Percentiles rank a stretch among this genome's conserved stretches.
Conservation (phyloP, 441 rosid genomes). For the Populus hybrid region DNA sequence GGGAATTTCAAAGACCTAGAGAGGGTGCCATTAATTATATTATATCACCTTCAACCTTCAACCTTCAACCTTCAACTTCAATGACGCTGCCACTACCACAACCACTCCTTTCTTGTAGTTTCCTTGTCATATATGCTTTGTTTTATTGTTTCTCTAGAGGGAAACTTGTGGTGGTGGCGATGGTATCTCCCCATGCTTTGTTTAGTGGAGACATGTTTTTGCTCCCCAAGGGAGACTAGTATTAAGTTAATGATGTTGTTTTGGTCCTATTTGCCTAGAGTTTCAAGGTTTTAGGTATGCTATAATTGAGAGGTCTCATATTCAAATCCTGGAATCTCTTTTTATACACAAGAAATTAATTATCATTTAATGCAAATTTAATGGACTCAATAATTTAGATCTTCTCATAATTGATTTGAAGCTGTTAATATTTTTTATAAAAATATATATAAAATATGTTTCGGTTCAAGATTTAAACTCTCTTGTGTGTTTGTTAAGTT, state of each 20-base stretch:
- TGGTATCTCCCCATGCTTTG: background rate
- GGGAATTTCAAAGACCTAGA: conserved; percentile 11
- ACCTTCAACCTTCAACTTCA: too few species aligned
- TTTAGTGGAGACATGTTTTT: background rate
- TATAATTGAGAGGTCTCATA: background rate
- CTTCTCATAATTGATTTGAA: background rate
- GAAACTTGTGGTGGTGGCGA: background rate
- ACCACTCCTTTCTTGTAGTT: background rate
- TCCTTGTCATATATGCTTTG: background rate
- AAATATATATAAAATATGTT: too few species aligned
- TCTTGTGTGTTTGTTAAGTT: too few species aligned
- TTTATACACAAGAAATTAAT: too few species aligned
- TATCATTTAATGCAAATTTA: background rate
- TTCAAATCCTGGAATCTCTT: background rate
- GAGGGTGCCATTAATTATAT: too few species aligned
- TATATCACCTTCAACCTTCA: too few species aligned
- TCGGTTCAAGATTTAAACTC: too few species aligned
- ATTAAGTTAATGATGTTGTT: background rate
- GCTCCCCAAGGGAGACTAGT: background rate
- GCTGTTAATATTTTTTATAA: too few species aligned
- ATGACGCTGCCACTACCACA: background rate
- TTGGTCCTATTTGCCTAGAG: background rate
- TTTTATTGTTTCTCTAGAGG: background rate
- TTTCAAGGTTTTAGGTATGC: background rate
- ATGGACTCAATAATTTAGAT: background rate